phyloP scores from a whole-genome alignment of 2,329 filamentous ascomycete genomes.

The Trichoderma semiorbis region DNA sequence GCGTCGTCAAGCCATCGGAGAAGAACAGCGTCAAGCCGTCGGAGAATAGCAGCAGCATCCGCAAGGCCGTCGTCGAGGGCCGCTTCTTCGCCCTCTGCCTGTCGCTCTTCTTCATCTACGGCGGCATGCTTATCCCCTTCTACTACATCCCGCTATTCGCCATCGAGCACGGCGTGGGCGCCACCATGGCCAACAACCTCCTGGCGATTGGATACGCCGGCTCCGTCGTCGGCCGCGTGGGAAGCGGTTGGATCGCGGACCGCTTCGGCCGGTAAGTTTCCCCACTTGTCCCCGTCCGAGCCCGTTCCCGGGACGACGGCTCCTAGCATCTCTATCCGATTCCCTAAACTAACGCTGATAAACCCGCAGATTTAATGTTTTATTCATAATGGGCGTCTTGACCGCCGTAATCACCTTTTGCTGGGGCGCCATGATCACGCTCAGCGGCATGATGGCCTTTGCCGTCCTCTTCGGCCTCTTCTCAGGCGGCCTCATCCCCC shows the following conservation, averaged over 20 bases:
- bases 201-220: constrained; percentile 60
- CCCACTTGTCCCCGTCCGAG: not conserved
- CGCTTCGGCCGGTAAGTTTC: constrained; percentile 39
- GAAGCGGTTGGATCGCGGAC: constrained; percentile 51
- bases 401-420: constrained; percentile 30
- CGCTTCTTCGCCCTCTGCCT: constrained; percentile 25
- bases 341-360: not conserved
- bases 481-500: constrained; percentile 34
- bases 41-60: constrained; percentile 7
- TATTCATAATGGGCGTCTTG: constrained; percentile 23
- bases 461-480: constrained; percentile 30
- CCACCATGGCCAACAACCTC: constrained; percentile 55
- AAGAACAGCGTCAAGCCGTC: constrained; percentile 14
- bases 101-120: constrained; percentile 28
- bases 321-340: not conserved
- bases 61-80: constrained; percentile 29
- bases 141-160: constrained; percentile 48
- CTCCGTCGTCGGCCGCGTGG: constrained; percentile 50
- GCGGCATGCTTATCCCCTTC: constrained; percentile 31
- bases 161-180: constrained; percentile 42
- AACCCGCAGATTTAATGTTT: constrained; percentile 40
- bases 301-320: not conserved
- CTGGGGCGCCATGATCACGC: constrained; percentile 29
- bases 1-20: constrained; percentile 15
- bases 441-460: constrained; percentile 24